Base-by-base conservation (phyloP, 1,284 basidiomycete genomes). In the Ganoderma meredithae region DNA sequence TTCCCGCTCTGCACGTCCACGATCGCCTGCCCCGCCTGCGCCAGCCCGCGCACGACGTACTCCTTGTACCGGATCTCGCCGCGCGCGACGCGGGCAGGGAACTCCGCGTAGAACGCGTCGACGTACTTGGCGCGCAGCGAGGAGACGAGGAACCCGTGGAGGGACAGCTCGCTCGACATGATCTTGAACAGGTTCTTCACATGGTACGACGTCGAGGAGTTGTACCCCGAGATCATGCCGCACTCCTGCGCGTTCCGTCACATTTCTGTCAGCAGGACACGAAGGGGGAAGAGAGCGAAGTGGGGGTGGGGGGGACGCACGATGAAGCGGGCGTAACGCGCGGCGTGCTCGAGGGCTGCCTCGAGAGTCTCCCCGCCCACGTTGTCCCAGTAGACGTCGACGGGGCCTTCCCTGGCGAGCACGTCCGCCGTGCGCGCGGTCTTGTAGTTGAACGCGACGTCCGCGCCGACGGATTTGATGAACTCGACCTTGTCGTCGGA, bases 381-480 rank as follows among this genome's bases (percentile, higher is more conserved):
- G 75, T 85, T 83, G 69, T 85, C 82, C 79, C 82, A 84, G 69
- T 81, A 83, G 13, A 39, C 84, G 10, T 86, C 82, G 0, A 62
- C 19, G 10, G 61, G 61, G 17, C 90, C 88, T 61, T 89, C 82
- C 73, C 85, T 83, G 70, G 82, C 80, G 71, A 93, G 83, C 1
- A 88, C 83, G 39, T 85, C 81, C 52, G 78, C 79, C 17, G 85
- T 85, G 60, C 78, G 78, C 15, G 78, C 78, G 0, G 80, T 85
- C 80, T 93, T 94, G 81, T 94, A 94, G 79, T 94, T 92, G 80
- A 94, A 87, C 0, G 84, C 88, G 17, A 87, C 84, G 74, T 94
- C 91, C 10, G 87, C 88, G 0, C 91, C 91, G 49, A 92, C 76
- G 41, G 84, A 77, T 71, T 86, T 85, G 73, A 92, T 83, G 77